Evolutionary conservation across 495 filamentous ascomycete genomes (phyloP), one percentile per base, ranked within the genome.

Genomic region (Podospora appendiculata): DNA sequence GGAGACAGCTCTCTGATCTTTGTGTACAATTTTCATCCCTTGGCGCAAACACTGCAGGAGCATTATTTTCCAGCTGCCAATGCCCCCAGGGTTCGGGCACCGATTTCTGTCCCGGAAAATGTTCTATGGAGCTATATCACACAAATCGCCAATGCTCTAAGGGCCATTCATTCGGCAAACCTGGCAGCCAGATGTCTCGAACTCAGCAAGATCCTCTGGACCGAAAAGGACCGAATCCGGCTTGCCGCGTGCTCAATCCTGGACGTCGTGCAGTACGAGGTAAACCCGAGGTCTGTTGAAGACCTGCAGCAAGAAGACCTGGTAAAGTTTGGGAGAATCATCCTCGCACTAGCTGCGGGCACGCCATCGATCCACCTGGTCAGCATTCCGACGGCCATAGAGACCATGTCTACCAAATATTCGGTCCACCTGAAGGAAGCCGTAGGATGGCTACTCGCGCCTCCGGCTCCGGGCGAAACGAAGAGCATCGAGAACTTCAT

Each of bases 1-100:
- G 88, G 90, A 53, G 94, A 97, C 60, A 94, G 86, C 66, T 97
- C 94, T 13, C 77, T 98, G 48, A 86, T 98, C 53, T 88, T 97
- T 64, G 90, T 94, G 35, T 94, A 88, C 52, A 88, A 94, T 65
- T 98, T 92, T 62, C 88, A 94, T 61, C 94, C 93, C 1, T 71
- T 90, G 18, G 87, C 92, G 25, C 94, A 93, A 69, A 95, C 93
- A 3, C 76, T 98, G 12, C 82, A 83, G 34, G 92, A 97, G 61
- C 81, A 89, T 53, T 85, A 96, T 56, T 83, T 95, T 55, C 78
- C 80, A 38, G 65, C 70, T 10, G 34, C 13, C 77, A 74, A 45
- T 50, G 71, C 80, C 55, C 66, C 41, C 52, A 68, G 68, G 53
- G 71, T 59, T 47, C 67, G 64, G 42, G 66, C 55, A 56, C 71